Evolutionary conservation across 495 filamentous ascomycete species (phyloP).

Genomic region (Jackrogersella multiformis): DNA sequence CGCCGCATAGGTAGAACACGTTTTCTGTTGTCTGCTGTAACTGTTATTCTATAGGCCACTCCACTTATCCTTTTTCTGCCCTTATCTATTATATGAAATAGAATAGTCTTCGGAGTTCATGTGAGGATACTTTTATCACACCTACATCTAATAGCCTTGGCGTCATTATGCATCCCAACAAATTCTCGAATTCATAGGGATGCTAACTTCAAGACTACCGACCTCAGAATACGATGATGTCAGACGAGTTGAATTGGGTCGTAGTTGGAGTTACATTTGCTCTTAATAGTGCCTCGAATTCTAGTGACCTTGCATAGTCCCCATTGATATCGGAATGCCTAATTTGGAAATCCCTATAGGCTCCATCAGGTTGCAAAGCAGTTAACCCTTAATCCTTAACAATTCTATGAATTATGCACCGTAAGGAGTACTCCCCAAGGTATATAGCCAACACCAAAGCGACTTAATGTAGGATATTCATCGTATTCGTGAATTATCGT

Average conservation of each 20-base stretch:
- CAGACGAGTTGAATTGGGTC: conserved; percentile 9
- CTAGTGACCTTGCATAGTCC: conserved; percentile 1
- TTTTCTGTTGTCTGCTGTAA: not conserved
- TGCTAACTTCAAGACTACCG: not conserved
- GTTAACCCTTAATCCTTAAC: not conserved
- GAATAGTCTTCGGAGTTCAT: conserved; percentile 1
- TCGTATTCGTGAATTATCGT: conserved; percentile 32
- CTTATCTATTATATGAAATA: conserved; percentile 18
- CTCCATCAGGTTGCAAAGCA: not conserved
- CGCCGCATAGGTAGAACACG: not conserved
- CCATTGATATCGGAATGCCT: conserved; percentile 16
- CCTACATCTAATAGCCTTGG: not conserved
- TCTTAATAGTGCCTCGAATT: not conserved
- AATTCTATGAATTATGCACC: too few species aligned
- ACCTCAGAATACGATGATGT: conserved; percentile 26
- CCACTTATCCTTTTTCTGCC: conserved; percentile 18
- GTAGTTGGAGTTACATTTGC: not conserved
- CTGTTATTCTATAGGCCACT: not conserved
- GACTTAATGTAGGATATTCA: conserved; percentile 6
- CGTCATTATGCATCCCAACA: conserved; percentile 34
- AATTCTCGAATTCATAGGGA: not conserved
- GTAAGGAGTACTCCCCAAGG: too few species aligned
- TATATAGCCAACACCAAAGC: not conserved
- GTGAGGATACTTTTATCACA: conserved; percentile 5
- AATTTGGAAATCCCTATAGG: conserved; percentile 16